Evolutionary conservation across 2,329 filamentous ascomycete species (phyloP).

Genomic region (Penicillium sp.): DNA sequence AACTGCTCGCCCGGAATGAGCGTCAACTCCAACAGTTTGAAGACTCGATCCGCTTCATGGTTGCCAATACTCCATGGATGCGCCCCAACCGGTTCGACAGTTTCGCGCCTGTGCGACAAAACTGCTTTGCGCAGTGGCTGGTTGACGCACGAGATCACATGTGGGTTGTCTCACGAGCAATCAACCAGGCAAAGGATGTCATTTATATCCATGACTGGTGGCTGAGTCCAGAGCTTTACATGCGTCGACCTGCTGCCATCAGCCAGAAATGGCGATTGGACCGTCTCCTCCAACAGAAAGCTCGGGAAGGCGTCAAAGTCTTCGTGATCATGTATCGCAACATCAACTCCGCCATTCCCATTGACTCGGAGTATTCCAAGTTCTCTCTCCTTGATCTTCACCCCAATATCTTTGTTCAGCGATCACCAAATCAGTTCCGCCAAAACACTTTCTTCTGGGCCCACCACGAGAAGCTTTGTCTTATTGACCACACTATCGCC

Average conservation of each 20-base stretch:
- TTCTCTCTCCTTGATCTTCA: slow-evolving; percentile 93
- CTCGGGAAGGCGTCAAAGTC: slow-evolving; percentile 91
- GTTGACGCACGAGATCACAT: slow-evolving; percentile 97
- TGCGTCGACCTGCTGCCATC: slow-evolving; percentile 89
- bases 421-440: slow-evolving; percentile 95
- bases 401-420: slow-evolving; percentile 92
- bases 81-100: slow-evolving; percentile 84
- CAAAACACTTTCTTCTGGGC: slow-evolving; percentile 99
- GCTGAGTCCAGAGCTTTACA: slow-evolving; percentile 93
- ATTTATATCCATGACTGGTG: slow-evolving; percentile 99
- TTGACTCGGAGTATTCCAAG: slow-evolving; percentile 98
- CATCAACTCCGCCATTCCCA: slow-evolving; percentile 93
- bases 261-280: slow-evolving; percentile 98
- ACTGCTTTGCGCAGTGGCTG: slow-evolving; percentile 91
- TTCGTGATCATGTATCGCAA: slow-evolving; percentile 98
- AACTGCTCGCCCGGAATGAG: slow-evolving; percentile 87
- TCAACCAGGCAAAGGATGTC: slow-evolving; percentile 95
- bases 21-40: slow-evolving; percentile 88
- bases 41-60: slow-evolving; percentile 86
- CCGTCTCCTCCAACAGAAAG: slow-evolving; percentile 87
- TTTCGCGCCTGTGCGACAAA: slow-evolving; percentile 83
- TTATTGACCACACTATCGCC: slow-evolving; percentile 93
- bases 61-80: slow-evolving; percentile 77
- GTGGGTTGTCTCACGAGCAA: slow-evolving; percentile 97
- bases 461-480: slow-evolving; percentile 96